phyloP scores from a whole-genome alignment of 1,284 basidiomycete genomes.

The Sanghuangporus sanghuang region DNA sequence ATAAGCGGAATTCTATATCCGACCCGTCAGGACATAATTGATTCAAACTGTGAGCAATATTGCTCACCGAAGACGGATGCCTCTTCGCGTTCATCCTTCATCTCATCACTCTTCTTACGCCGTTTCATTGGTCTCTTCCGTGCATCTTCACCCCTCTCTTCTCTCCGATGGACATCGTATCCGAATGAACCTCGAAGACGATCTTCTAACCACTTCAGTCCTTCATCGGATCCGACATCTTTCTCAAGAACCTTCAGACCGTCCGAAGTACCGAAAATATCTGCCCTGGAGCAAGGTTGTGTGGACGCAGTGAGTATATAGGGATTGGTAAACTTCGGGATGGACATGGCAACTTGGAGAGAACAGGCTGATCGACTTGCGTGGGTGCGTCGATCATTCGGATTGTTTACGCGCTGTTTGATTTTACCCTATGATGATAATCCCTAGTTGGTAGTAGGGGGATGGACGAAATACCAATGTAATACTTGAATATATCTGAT shows the following conservation, averaged over 20 bases:
- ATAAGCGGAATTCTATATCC: background rate
- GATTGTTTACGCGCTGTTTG: no score
- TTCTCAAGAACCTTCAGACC: no score
- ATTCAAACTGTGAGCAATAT: no score
- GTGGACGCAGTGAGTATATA: background rate
- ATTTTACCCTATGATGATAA: no score
- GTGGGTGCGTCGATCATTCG: no score
- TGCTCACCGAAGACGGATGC: background rate
- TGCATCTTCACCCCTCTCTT: background rate
- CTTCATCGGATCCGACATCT: background rate
- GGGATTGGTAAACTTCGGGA: background rate
- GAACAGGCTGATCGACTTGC: no score
- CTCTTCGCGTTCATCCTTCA: no score
- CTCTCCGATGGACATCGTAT: background rate
- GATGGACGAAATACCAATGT: no score
- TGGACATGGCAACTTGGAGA: background rate
- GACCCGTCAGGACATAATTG: background rate
- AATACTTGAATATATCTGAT: no score
- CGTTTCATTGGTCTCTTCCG: background rate
- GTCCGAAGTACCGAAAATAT: background rate
- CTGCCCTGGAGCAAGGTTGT: background rate
- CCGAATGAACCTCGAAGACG: background rate
- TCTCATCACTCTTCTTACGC: background rate
- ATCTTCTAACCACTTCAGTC: background rate
- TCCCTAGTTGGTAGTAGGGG: no score